These are phyloP conservation scores for Stachybotrys elegans DNA, from an alignment of 2,329 filamentous ascomycete genomes.

Conservation along the genomic window DNA sequence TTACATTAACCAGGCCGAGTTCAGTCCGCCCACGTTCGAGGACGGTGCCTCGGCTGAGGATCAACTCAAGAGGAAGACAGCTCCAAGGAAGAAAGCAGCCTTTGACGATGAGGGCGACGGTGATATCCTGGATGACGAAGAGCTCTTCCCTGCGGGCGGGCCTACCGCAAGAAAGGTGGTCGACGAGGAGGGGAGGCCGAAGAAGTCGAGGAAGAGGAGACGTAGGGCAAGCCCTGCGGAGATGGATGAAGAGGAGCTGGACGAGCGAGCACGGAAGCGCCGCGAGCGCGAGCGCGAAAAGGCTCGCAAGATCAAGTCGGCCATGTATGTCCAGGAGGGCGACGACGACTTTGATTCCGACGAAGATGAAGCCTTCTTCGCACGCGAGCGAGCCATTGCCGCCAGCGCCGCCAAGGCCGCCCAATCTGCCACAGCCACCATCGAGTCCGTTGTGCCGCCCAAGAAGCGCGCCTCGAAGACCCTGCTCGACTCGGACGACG, in stretches of 20 bases:
- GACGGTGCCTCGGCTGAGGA: slow-evolving; percentile 70
- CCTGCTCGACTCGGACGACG: slow-evolving; percentile 20
- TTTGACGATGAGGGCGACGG: slow-evolving; percentile 70
- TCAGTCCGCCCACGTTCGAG: slow-evolving; percentile 72
- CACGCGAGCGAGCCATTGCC: slow-evolving; percentile 57
- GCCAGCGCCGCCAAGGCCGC: slow-evolving; percentile 41
- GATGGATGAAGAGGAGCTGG: slow-evolving; percentile 58
- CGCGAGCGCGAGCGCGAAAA: slow-evolving; percentile 71
- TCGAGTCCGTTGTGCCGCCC: slow-evolving; percentile 5
- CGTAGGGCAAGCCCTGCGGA: slow-evolving; percentile 41
- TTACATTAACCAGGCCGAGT: slow-evolving; percentile 71
- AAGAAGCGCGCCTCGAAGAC: slow-evolving; percentile 21
- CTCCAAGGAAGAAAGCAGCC: slow-evolving; percentile 48
- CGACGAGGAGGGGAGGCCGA: slow-evolving; percentile 54
- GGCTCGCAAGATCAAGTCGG: slow-evolving; percentile 75
- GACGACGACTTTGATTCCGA: slow-evolving; percentile 88
- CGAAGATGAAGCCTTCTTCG: slow-evolving; percentile 67
- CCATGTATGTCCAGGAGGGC: slow-evolving; percentile 72
- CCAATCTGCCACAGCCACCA: slow-evolving; percentile 12
- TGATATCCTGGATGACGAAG: slow-evolving; percentile 45
- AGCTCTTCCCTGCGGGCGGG: slow-evolving; percentile 65
- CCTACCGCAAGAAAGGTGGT: slow-evolving; percentile 52
- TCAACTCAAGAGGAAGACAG: slow-evolving; percentile 69
- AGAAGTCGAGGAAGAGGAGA: slow-evolving; percentile 32
- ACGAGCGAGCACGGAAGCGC: slow-evolving; percentile 56